These are phyloP conservation scores for Alternaria alternata DNA, from an alignment of 2,329 filamentous ascomycete genomes.

Conservation along the genomic window DNA sequence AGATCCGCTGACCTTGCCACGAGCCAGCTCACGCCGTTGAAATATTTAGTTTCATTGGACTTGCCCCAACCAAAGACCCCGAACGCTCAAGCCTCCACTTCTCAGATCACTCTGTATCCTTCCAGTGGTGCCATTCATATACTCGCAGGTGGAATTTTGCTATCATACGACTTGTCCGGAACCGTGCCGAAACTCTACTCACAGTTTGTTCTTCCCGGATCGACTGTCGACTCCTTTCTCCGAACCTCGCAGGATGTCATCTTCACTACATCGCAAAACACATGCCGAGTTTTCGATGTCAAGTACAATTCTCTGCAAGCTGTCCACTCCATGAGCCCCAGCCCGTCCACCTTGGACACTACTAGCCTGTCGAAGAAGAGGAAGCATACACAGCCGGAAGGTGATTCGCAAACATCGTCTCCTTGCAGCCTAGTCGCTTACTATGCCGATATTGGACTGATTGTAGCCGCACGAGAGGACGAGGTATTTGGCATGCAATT, in stretches of 20 bases:
- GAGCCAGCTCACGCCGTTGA: conserved; percentile 38
- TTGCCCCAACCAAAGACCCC: conserved; percentile 33
- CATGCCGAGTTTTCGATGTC: conserved; percentile 69
- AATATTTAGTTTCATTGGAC: conserved; percentile 43
- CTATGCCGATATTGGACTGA: conserved; percentile 71
- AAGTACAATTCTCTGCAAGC: conserved; percentile 66
- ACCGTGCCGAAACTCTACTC: conserved; percentile 68
- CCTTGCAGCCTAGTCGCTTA: conserved; percentile 53
- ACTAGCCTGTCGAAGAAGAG: conserved; percentile 50
- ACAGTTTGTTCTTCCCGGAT: conserved; percentile 59
- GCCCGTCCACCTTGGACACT: conserved; percentile 21
- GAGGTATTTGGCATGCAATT: conserved; percentile 72
- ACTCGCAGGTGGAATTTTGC: conserved; percentile 62
- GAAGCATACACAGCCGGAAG: conserved; percentile 37
- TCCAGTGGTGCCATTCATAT: conserved; percentile 71
- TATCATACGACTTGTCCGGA: conserved; percentile 69
- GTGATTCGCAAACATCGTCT: conserved; percentile 57
- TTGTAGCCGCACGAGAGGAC: conserved; percentile 69
- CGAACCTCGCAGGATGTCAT: conserved; percentile 72
- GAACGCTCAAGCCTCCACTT: conserved; percentile 7
- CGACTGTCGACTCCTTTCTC: conserved; percentile 68
- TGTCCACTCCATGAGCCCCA: conserved; percentile 45
- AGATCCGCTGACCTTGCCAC: conserved; percentile 43
- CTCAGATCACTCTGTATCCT: conserved; percentile 66
- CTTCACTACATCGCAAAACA: conserved; percentile 65